Conservation (phyloP, 2,329 filamentous ascomycete genomes). For the Fusarium sterilihyphosum region DNA sequence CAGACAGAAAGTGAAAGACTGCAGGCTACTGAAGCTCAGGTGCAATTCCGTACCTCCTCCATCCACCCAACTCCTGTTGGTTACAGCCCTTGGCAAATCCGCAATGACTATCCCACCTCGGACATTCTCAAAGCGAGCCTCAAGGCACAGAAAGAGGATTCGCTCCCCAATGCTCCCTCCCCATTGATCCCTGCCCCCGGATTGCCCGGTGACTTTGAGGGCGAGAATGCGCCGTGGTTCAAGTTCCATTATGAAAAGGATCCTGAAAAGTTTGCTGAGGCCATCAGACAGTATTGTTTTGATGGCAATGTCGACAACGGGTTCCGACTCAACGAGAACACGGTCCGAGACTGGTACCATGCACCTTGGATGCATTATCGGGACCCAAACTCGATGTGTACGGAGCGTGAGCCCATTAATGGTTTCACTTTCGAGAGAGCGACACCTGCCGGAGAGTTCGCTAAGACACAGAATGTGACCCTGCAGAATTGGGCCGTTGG, state of each 20-base stretch:
- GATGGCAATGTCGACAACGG: background rate
- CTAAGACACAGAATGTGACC: background rate
- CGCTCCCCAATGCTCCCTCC: background rate
- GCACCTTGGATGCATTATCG: conserved; percentile 5
- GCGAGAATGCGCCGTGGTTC: background rate
- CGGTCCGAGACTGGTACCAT: background rate
- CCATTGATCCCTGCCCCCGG: background rate
- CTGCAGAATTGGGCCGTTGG: background rate
- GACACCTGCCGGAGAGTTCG: background rate
- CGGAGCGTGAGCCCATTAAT: background rate
- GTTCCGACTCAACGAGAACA: background rate
- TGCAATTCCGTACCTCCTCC: background rate
- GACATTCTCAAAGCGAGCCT: background rate
- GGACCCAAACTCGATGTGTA: background rate
- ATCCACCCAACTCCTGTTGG: background rate
- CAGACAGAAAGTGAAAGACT: background rate
- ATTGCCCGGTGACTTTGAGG: background rate
- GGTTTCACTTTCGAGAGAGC: background rate
- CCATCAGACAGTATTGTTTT: background rate
- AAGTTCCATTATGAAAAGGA: background rate
- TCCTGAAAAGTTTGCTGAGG: background rate
- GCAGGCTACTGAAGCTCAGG: background rate
- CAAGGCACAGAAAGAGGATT: background rate
- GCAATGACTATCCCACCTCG: background rate
- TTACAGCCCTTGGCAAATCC: background rate